Percentiles rank a stretch among this genome's conserved stretches.
phyloP scores from a whole-genome alignment of 306 rosid genomes.

The Prunus mume region DNA sequence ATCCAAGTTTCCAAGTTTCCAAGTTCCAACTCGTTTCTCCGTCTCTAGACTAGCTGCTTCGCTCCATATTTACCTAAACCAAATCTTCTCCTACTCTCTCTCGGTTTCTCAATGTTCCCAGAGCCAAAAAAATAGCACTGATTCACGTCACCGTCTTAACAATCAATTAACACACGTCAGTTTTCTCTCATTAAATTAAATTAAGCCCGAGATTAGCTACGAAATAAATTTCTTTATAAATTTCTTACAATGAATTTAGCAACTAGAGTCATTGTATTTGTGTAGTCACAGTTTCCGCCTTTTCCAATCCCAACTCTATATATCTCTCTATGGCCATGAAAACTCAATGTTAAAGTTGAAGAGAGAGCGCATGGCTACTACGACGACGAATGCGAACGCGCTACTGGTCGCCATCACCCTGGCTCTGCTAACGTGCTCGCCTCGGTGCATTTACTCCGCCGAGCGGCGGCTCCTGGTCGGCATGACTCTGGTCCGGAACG shows the following conservation, averaged over 20 bases:
- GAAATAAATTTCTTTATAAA: no score
- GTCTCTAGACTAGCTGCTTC: no score
- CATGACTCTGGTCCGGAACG: constrained; percentile 66
- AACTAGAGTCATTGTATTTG: no score
- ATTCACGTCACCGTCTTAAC: no score
- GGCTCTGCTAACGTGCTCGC: constrained; percentile 26
- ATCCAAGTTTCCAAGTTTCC: no score
- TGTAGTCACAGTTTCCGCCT: not conserved
- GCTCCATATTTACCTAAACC: not conserved
- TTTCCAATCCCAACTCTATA: no score
- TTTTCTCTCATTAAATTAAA: no score
- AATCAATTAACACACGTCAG: no score
- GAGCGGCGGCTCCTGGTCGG: constrained; percentile 50
- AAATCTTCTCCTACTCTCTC: not conserved
- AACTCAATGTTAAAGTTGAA: constrained; percentile 11
- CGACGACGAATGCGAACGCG: constrained; percentile 17
- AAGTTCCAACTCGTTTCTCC: no score
- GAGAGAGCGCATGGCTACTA: not conserved
- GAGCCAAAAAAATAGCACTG: no score
- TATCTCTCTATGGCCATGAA: not conserved
- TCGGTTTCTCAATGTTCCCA: not conserved
- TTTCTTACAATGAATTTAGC: no score
- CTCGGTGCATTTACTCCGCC: constrained; percentile 26
- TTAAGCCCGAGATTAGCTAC: no score
- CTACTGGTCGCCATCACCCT: constrained; percentile 24